Percentiles rank a stretch among this genome's conserved stretches.
Evolutionary conservation across 495 filamentous ascomycete species (phyloP).

Genomic region (Trichoderma erinaceum): DNA sequence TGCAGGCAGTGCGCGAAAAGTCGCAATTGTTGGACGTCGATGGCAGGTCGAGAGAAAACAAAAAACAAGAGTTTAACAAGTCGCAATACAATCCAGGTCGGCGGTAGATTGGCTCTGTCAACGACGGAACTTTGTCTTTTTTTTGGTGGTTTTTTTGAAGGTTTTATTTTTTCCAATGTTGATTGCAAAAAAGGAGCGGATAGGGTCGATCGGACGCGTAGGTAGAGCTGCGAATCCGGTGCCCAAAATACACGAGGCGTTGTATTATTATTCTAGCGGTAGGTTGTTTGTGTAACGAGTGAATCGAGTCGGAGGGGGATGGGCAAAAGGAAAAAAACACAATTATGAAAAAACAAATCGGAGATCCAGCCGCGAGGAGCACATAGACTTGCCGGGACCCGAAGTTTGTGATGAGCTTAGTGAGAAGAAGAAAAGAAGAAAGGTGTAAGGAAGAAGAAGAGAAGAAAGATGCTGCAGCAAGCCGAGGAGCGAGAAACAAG

Average conservation of each 20-base stretch:
- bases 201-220: constrained; percentile 11
- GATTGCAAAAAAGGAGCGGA: constrained; percentile 3
- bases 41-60: not conserved
- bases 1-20: not conserved
- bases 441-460: constrained; percentile 1
- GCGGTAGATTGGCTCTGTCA: not conserved
- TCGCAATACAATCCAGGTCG: not conserved
- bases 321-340: constrained; percentile 13
- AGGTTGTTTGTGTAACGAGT: constrained; percentile 7
- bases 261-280: constrained; percentile 14
- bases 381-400: constrained; percentile 11
- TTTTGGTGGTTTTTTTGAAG: constrained; percentile 2
- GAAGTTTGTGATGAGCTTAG: not conserved
- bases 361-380: constrained; percentile 12
- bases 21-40: not conserved
- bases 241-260: constrained; percentile 11
- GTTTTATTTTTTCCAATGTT: not conserved
- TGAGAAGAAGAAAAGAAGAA: not conserved
- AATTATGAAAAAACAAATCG: constrained; percentile 12
- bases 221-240: not conserved
- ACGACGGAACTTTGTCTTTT: not conserved
- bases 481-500: not conserved
- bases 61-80: not conserved
- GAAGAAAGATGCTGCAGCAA: not conserved
- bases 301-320: constrained; percentile 10